These are phyloP conservation scores for Edaphochlamys debaryana DNA, from an alignment of 139 green algal species.

Conservation along the genomic window DNA sequence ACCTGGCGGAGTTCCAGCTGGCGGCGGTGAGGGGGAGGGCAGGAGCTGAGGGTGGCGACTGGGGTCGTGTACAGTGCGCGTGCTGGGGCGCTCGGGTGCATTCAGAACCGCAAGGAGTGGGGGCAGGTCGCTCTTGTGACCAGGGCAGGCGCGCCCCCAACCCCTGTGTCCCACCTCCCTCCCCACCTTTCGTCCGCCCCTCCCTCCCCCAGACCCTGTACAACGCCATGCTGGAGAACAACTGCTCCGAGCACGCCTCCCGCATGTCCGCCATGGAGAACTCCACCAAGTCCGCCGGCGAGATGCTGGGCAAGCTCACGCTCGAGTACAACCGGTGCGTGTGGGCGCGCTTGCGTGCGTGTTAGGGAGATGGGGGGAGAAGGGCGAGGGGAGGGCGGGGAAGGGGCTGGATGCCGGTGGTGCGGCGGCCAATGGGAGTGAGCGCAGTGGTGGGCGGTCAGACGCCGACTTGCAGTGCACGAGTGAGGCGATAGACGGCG, in stretches of 20 bases:
- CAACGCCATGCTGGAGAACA: constrained; percentile 97
- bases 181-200: not conserved
- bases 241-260: constrained; percentile 93
- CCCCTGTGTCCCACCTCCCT: too few species aligned
- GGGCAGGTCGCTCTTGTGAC: too few species aligned
- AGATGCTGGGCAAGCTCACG: constrained; percentile 97
- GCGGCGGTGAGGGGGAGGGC: constrained; percentile 66
- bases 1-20: constrained; percentile 98
- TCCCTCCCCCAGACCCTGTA: constrained; percentile 82
- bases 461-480: too few species aligned
- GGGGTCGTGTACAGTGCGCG: too few species aligned
- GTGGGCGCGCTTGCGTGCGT: not conserved
- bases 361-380: too few species aligned
- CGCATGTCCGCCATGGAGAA: constrained; percentile 99
- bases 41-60: too few species aligned
- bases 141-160: too few species aligned
- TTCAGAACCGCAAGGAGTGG: not conserved
- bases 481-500: too few species aligned
- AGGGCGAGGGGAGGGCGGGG: too few species aligned
- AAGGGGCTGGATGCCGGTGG: too few species aligned
- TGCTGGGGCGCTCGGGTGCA: too few species aligned
- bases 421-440: not conserved
- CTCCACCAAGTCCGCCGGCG: constrained; percentile 94
- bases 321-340: constrained; percentile 93
- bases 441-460: too few species aligned